A percentile compares a stretch with the other conserved stretches of the same genome.
Conservation (phyloP, 78 protist species). For the Guillardia theta region DNA sequence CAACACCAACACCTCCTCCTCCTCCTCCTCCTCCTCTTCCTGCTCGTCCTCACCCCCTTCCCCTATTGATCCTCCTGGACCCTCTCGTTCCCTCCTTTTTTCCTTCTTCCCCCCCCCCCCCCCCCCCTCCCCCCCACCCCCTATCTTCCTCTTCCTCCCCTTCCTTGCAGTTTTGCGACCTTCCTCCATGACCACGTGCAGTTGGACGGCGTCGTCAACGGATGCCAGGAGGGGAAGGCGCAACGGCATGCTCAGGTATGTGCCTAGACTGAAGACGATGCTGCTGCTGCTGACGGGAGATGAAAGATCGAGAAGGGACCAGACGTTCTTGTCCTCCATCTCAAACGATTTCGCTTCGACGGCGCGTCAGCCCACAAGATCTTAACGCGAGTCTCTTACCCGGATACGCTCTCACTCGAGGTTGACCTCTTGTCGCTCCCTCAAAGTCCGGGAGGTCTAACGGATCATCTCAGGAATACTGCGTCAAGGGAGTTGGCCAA, state of each 20-base stretch:
- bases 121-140: neutral
- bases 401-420: neutral
- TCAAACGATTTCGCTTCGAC: neutral
- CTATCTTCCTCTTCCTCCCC: neutral
- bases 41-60: neutral
- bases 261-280: too few species aligned
- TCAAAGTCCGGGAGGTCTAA: too few species aligned
- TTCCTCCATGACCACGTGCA: neutral
- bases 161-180: neutral
- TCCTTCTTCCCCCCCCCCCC: neutral
- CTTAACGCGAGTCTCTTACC: neutral
- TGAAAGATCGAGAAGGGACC: neutral
- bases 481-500: too few species aligned
- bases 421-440: neutral
- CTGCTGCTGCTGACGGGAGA: neutral
- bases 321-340: neutral
- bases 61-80: neutral
- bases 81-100: neutral
- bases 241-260: neutral
- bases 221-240: neutral
- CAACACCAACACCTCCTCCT: neutral
- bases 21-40: neutral
- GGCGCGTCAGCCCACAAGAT: neutral
- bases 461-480: too few species aligned
- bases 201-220: neutral